Percentiles rank a stretch among this genome's conserved stretches.
Evolutionary conservation across 179 eudicot species (phyloP).

Genomic region (Patellifolia procumbens): DNA sequence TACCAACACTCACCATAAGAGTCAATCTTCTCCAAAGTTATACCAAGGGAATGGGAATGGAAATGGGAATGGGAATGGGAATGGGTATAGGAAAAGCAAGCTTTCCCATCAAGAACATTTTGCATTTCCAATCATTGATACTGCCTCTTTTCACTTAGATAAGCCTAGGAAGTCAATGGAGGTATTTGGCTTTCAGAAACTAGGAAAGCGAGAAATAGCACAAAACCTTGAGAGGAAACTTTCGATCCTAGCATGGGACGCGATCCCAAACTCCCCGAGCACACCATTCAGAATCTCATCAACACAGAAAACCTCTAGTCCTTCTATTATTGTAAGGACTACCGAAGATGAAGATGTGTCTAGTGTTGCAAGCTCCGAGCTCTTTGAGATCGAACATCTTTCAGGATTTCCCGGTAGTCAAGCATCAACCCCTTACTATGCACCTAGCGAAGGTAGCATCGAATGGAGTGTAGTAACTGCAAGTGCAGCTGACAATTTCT

Average conservation of each 20-base stretch:
- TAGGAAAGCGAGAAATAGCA: slow-evolving; percentile 37
- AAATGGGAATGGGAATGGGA: neutral
- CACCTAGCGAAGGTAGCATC: slow-evolving; percentile 82
- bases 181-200: slow-evolving; percentile 50
- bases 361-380: slow-evolving; percentile 79
- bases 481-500: slow-evolving; percentile 53
- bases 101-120: slow-evolving; percentile 40
- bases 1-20: slow-evolving; percentile 9
- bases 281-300: slow-evolving; percentile 16
- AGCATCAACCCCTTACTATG: slow-evolving; percentile 43
- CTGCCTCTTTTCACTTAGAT: slow-evolving; percentile 20
- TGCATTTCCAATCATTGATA: slow-evolving; percentile 48
- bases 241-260: slow-evolving; percentile 51
- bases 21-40: slow-evolving; percentile 22
- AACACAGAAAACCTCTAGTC: neutral
- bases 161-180: slow-evolving; percentile 44
- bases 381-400: slow-evolving; percentile 59
- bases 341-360: slow-evolving; percentile 35
- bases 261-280: slow-evolving; percentile 32
- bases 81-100: slow-evolving; percentile 18
- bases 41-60: neutral
- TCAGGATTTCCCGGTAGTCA: slow-evolving; percentile 33
- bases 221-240: slow-evolving; percentile 52
- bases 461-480: slow-evolving; percentile 83
- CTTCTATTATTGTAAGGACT: slow-evolving; percentile 3